Evolutionary conservation across 2,329 filamentous ascomycete genomes (phyloP).

Genomic region (Xylaria sp.): DNA sequence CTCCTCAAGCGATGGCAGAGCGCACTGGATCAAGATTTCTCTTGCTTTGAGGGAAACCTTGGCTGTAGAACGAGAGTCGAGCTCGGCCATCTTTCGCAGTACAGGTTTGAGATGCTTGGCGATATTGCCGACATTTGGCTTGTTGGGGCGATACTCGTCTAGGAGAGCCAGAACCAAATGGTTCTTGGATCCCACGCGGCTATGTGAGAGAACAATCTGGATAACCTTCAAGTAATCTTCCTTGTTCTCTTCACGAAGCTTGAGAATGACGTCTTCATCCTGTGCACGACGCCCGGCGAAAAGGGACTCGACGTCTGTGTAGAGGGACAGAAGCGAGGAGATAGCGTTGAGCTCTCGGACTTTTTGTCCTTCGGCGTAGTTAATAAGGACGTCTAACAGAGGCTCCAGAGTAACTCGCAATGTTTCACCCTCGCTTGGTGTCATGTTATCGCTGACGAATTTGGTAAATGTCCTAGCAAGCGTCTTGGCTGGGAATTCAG

Average conservation of each 20-base stretch:
- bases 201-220: slow-evolving; percentile 91
- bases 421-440: slow-evolving; percentile 75
- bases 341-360: slow-evolving; percentile 88
- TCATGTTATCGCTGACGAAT: slow-evolving; percentile 88
- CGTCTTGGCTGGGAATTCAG: slow-evolving; percentile 92
- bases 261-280: slow-evolving; percentile 93
- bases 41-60: slow-evolving; percentile 98
- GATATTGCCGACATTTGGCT: slow-evolving; percentile 87
- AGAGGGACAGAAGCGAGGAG: slow-evolving; percentile 79
- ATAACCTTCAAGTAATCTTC: slow-evolving; percentile 88
- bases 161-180: slow-evolving; percentile 90
- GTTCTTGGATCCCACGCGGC: slow-evolving; percentile 91
- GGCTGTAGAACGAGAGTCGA: slow-evolving; percentile 84
- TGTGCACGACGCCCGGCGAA: slow-evolving; percentile 87
- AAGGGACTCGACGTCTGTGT: slow-evolving; percentile 83
- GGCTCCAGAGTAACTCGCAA: slow-evolving; percentile 79
- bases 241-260: slow-evolving; percentile 95
- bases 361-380: slow-evolving; percentile 89
- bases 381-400: slow-evolving; percentile 78
- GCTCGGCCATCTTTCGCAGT: slow-evolving; percentile 87
- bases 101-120: slow-evolving; percentile 86
- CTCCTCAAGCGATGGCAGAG: slow-evolving; percentile 94
- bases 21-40: slow-evolving; percentile 96
- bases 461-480: slow-evolving; percentile 84
- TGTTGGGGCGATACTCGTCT: slow-evolving; percentile 94